Conservation (phyloP, 257 asterid genomes). For the Fraxinus quadrangulata region DNA sequence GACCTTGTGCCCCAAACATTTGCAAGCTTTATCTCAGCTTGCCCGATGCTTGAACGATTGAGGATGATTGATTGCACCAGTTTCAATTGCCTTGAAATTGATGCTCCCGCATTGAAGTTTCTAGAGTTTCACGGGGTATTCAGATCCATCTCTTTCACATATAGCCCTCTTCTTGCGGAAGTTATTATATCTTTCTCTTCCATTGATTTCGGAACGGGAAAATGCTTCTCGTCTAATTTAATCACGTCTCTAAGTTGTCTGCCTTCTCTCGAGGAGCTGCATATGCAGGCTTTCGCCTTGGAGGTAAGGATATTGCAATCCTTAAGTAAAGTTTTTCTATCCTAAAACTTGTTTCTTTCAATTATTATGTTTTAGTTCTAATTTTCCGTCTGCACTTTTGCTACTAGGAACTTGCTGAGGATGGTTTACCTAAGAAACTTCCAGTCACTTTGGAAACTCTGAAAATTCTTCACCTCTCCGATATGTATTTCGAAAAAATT, state of each 20-base stretch:
- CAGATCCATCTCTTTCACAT: conserved; percentile 18
- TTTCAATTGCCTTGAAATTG: conserved; percentile 36
- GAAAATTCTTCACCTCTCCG: conserved; percentile 46
- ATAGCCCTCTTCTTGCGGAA: conserved; percentile 24
- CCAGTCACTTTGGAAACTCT: conserved; percentile 39
- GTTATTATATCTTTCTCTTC: neutral
- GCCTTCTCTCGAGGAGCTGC: conserved; percentile 21
- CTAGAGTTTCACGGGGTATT: conserved; percentile 28
- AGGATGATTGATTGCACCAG: conserved; percentile 13
- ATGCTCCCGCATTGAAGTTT: conserved; percentile 26
- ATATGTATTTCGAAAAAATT: conserved; percentile 49
- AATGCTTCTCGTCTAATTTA: conserved; percentile 13
- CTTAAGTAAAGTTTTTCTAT: neutral
- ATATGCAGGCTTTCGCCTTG: conserved; percentile 18
- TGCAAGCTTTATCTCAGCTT: conserved; percentile 18
- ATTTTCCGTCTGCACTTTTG: neutral
- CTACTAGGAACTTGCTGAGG: conserved; percentile 51
- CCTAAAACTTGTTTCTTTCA: neutral
- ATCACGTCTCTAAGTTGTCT: conserved; percentile 20
- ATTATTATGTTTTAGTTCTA: neutral
- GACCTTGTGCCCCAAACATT: conserved; percentile 21
- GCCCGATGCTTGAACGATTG: conserved; percentile 28
- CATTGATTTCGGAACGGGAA: conserved; percentile 5
- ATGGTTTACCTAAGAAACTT: conserved; percentile 49
- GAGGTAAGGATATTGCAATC: conserved; percentile 16